Evolutionary conservation across 2,329 filamentous ascomycete genomes (phyloP).

Genomic region (Alternaria sp.): DNA sequence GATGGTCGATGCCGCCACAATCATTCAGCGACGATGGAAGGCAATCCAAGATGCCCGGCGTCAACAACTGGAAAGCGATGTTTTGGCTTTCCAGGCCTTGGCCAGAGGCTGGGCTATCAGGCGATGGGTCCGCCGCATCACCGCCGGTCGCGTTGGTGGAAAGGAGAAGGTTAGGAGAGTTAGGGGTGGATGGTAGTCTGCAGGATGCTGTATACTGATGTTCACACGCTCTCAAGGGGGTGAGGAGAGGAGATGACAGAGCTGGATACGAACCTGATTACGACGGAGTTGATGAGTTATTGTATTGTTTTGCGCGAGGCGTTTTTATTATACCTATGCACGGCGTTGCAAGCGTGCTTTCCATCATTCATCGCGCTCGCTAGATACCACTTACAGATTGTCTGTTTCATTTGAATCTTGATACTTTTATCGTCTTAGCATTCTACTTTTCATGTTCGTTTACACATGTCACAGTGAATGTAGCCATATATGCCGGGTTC

Average conservation of each 20-base stretch:
- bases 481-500: background rate
- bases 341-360: background rate
- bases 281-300: background rate
- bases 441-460: background rate
- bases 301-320: background rate
- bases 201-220: background rate
- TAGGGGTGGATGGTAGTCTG: conserved; percentile 45
- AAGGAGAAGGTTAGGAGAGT: conserved; percentile 44
- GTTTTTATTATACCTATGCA: background rate
- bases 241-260: background rate
- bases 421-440: background rate
- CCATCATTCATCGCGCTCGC: background rate
- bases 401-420: background rate
- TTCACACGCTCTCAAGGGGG: background rate
- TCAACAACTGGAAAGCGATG: conserved; percentile 44
- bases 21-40: conserved; percentile 55
- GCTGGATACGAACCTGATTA: background rate
- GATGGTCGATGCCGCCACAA: conserved; percentile 50
- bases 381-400: background rate
- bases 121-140: conserved; percentile 35
- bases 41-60: conserved; percentile 45
- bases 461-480: background rate
- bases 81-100: conserved; percentile 52
- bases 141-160: conserved; percentile 35
- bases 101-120: conserved; percentile 51